Evolutionary conservation across 352 stramenopile species (phyloP), one percentile per base, ranked within the genome.

Genomic region (Phytophthora meadii): DNA sequence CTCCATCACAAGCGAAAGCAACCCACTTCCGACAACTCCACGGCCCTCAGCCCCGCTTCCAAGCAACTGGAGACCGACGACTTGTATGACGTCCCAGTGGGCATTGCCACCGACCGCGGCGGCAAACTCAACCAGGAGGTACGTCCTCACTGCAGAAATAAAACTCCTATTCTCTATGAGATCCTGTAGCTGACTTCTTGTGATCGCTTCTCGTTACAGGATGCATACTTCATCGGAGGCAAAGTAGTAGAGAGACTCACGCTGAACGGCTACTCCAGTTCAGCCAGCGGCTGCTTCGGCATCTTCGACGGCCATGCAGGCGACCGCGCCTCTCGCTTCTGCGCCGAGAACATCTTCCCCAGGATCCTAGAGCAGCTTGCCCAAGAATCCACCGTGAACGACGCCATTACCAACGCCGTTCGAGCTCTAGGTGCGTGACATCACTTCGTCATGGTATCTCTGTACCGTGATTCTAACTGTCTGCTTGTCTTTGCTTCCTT

Each of bases 221-320:
- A 95, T 63, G 80, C 80, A 9, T 95, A 95, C 59, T 93, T 89
- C 61, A 82, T 95, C 41, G 87, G 87, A 32, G 82, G 83, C 25
- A 89, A 82, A 22, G 58, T 70, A 2, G 67, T 79, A 2, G 55
- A 80, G 49, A 79, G 87, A 17, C 68, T 93, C 56, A 94, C 87
- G 37, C 72, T 95, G 14, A 95, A 95, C 56, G 87, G 87, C 8
- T 94, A 92, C 68, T 72, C 81, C 1, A 79, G 74, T 14, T 58
- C 70, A 0, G 81, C 79, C 15, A 74, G 74, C 47, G 87, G 85
- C 27, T 94, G 82, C 57, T 95, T 92, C 61, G 87, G 87, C 37
- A 75, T 95, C 27, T 95, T 95, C 59, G 87, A 95, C 51, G 87
- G 87, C 55, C 87, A 95, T 52, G 81, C 84, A 9, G 84, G 87